Evolutionary conservation across 2,329 filamentous ascomycete genomes (phyloP), one percentile per base, ranked within the genome.

Genomic region (Colletotrichum tropicicola): DNA sequence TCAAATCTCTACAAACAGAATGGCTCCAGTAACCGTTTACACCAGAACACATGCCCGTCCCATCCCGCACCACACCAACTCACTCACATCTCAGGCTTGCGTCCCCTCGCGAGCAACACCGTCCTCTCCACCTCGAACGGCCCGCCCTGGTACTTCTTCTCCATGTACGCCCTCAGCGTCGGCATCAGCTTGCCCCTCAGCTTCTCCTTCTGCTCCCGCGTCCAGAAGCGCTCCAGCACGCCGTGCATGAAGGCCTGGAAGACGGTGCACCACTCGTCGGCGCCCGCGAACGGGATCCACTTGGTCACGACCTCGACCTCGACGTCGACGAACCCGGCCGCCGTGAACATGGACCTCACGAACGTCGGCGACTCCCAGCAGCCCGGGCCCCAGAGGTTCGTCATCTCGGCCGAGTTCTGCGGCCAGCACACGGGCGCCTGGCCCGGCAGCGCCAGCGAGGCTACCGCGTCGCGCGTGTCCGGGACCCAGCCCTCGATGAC

Each of bases 221-320:
- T 53, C 57, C 48, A 59, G 47, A 39, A 59, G 7, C 39, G 15
- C 47, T 59, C 57, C 9, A 45, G 28, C 4, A 45, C 13, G 19
- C 57, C 57, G 35, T 53, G 19, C 47, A 45, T 37, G 12, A 59
- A 53, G 9, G 27, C 57, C 47, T 59, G 27, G n/a, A 53, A 59
- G 1, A 39, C 57, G 12, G 47, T 44, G 15, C 47, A 45, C 27
- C 28, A 59, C 48, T 52, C 37, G 3, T 59, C 57, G 6, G 23
- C 47, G 10, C 8, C 17, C 1, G 13, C 6, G 28, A 59, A 59
- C 2, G 27, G 27, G 5, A 59, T 19, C 47, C 37, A 52, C 21
- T 45, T 52, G 13, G 57, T 52, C 28, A 59, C 28, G 15, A 45
- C 48, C 13, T 59, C 57, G 15, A 37, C 37, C 48, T 53, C 48